Base-by-base conservation (phyloP, 768 basidiomycete genomes). In the Mycena venus region DNA sequence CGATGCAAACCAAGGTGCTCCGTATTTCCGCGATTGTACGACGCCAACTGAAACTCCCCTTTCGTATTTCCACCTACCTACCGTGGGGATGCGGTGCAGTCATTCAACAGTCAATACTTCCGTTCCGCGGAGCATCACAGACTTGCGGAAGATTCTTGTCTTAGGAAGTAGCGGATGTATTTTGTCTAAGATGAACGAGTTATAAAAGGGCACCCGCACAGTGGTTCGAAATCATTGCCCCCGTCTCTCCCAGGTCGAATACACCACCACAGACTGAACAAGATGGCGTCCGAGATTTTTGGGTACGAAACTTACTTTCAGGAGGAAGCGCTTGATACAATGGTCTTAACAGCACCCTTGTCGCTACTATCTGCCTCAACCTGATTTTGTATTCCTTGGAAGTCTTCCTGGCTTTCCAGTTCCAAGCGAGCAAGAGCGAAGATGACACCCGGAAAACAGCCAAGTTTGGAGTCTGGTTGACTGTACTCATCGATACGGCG, bases 311-410 rank as follows among this genome's bases (percentile, higher is more conserved):
- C 1, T 40, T 8, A 31, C 21, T 21, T 15, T 55, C 47, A 36
- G 5, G 4, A 9, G 38, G 15, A 19, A 12, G 12, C 9, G 8
- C 7, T 23, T 29, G 3, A 27, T 11, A 27, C 62, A 51, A 72
- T 8, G 5, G 2, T 47, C 7, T 63, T 31, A 10, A 15, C 61
- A 75, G 74, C 64, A 63, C 74, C 11, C 69, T 72, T 17, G 70
- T 75, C 51, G 49, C 65, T 11, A 65, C 64, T 15, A 56, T 67
- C 1, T 68, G 38, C 44, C 15, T 68, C 44, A 75, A 75, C 25
- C 59, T 75, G 23, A 14, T 72, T 1, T 47, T 66, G 8, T 75
- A 65, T 47, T 68, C 75, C 12, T 56, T 72, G 6, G 75, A 75
- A 32, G 31, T 69, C 34, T 55, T 60, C 29, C 68, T 72, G 70